Conservation (phyloP, 495 filamentous ascomycete genomes). For the Annulohypoxylon moriforme region DNA sequence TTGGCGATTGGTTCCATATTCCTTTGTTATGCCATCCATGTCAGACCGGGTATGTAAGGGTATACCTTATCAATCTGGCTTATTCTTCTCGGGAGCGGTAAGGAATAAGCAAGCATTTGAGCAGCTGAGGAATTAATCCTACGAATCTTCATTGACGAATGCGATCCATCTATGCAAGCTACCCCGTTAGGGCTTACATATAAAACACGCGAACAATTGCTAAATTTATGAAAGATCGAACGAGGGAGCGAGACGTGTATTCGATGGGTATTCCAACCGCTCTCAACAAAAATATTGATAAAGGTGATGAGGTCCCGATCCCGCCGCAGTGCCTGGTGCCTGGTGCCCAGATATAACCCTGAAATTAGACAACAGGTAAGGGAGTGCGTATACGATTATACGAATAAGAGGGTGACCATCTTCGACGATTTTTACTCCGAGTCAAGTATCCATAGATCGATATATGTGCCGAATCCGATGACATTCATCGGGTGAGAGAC, state of each 20-base stretch:
- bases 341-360: not conserved
- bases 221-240: conserved; percentile 16
- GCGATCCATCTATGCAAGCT: conserved; percentile 7
- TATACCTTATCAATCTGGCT: not conserved
- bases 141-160: conserved; percentile 3
- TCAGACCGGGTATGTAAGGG: not conserved
- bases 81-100: not conserved
- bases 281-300: not conserved
- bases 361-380: not conserved
- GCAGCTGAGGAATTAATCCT: conserved; percentile 15
- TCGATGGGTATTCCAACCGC: not conserved
- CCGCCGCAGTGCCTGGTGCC: not conserved
- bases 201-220: conserved; percentile 6
- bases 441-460: not conserved
- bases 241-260: conserved; percentile 1
- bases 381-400: not conserved
- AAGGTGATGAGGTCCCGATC: not conserved
- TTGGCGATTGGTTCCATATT: not conserved
- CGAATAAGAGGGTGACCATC: not conserved
- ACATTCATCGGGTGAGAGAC: conserved; percentile 21
- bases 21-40: not conserved
- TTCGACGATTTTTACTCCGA: not conserved
- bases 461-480: conserved; percentile 34
- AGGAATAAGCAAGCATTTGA: not conserved
- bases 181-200: not conserved